These are phyloP conservation scores for Ascomycota sp. DNA, from an alignment of 2,329 filamentous ascomycete genomes.

Conservation along the genomic window DNA sequence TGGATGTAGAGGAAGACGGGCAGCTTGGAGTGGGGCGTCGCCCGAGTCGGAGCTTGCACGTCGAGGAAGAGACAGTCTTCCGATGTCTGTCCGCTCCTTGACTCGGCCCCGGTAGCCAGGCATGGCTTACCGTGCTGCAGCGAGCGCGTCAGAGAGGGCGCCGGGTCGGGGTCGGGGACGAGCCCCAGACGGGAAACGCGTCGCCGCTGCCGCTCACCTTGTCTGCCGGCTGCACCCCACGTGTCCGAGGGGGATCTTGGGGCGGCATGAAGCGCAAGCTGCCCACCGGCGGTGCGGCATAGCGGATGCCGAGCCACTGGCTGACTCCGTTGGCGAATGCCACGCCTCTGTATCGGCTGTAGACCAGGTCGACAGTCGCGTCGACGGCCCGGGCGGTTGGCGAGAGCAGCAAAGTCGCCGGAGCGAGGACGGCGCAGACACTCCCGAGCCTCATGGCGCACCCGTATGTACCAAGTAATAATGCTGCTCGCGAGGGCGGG, in stretches of 20 bases:
- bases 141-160: background rate
- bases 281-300: conserved; percentile 48
- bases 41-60: conserved; percentile 36
- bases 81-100: conserved; percentile 11
- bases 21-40: conserved; percentile 26
- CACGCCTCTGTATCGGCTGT: conserved; percentile 43
- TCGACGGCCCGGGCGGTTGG: conserved; percentile 5
- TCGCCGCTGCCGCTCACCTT: conserved; percentile 20
- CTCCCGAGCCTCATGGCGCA: background rate
- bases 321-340: conserved; percentile 34
- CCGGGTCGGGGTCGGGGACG: background rate
- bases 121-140: conserved; percentile 6
- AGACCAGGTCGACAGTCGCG: conserved; percentile 37
- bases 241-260: conserved; percentile 31
- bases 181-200: background rate
- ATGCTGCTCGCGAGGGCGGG: no score
- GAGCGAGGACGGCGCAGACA: background rate
- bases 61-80: conserved; percentile 56
- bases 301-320: conserved; percentile 58
- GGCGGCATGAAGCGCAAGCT: conserved; percentile 47
- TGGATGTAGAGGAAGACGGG: conserved; percentile 43
- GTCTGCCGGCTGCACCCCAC: conserved; percentile 30
- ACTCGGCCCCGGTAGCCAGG: conserved; percentile 9
- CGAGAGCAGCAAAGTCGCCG: conserved; percentile 1
- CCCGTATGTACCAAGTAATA: no score